A percentile compares a stretch with the other conserved stretches of the same genome.
Evolutionary conservation across 495 filamentous ascomycete species (phyloP).

Genomic region (Talaromyces adpressus): DNA sequence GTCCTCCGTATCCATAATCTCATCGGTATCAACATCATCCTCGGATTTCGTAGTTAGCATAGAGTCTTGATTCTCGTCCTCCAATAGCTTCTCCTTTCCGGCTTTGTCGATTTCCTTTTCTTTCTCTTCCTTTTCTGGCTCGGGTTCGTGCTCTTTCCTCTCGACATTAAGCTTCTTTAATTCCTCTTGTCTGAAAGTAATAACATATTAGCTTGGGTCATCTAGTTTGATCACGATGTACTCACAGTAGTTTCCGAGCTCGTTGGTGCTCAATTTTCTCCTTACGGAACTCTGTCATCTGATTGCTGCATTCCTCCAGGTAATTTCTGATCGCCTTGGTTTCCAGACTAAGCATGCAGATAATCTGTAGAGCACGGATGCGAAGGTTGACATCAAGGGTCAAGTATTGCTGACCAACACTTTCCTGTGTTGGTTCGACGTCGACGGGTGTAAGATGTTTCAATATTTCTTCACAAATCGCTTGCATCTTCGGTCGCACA

Average conservation of each 20-base stretch:
- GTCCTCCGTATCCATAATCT: conserved; percentile 52
- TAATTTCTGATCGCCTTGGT: conserved; percentile 80
- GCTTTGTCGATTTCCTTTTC: conserved; percentile 4
- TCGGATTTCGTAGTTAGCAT: conserved; percentile 62
- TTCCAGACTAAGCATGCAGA: conserved; percentile 79
- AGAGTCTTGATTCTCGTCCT: conserved; percentile 44
- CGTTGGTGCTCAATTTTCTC: conserved; percentile 92
- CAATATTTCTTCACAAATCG: conserved; percentile 72
- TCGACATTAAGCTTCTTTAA: conserved; percentile 78
- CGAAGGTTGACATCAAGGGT: conserved; percentile 76
- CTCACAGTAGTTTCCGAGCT: conserved; percentile 75
- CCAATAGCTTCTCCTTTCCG: conserved; percentile 22
- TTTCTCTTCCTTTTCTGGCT: conserved; percentile 32
- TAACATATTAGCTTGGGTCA: conserved; percentile 11
- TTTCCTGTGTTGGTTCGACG: conserved; percentile 63
- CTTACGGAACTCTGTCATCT: conserved; percentile 90
- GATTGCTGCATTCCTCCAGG: conserved; percentile 81
- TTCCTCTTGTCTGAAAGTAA: conserved; percentile 63
- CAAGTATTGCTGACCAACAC: conserved; percentile 62
- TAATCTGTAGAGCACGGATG: conserved; percentile 72
- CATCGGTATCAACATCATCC: conserved; percentile 50
- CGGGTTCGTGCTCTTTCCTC: conserved; percentile 75
- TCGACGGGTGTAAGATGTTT: conserved; percentile 71
- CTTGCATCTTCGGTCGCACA: conserved; percentile 57
- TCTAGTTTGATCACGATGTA: conserved; percentile 17